phyloP scores from a whole-genome alignment of 495 filamentous ascomycete genomes.

The Pseudevernia furfuracea region DNA sequence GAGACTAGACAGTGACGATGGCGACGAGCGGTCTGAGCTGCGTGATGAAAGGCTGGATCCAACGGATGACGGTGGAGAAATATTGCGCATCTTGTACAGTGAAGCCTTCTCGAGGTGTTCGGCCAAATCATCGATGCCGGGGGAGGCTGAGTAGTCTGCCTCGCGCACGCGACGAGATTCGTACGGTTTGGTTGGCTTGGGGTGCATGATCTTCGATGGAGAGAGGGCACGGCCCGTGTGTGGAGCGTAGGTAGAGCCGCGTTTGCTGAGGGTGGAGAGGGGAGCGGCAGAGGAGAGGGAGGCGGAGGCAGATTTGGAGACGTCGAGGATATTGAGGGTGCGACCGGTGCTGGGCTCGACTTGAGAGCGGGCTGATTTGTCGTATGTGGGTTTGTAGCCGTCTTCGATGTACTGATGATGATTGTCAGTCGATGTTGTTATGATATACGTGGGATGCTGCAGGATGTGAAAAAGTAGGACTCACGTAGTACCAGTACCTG shows the following conservation, averaged over 20 bases:
- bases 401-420: slow-evolving; percentile 81
- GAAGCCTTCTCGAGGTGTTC: slow-evolving; percentile 63
- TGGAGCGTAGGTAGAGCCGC: slow-evolving; percentile 50
- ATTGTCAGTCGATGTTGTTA: slow-evolving; percentile 19
- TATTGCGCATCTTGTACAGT: slow-evolving; percentile 55
- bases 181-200: slow-evolving; percentile 80
- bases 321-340: slow-evolving; percentile 74
- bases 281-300: slow-evolving; percentile 20
- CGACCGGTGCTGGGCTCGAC: slow-evolving; percentile 96
- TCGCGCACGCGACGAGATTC: slow-evolving; percentile 78
- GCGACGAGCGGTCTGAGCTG: slow-evolving; percentile 61
- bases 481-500: slow-evolving; percentile 97
- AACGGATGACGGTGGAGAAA: slow-evolving; percentile 61
- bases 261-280: slow-evolving; percentile 17
- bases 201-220: slow-evolving; percentile 79
- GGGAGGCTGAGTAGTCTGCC: slow-evolving; percentile 60
- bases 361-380: slow-evolving; percentile 82
- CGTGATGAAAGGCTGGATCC: slow-evolving; percentile 71
- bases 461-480: slow-evolving; percentile 23
- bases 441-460: not conserved
- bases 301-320: slow-evolving; percentile 39
- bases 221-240: slow-evolving; percentile 75
- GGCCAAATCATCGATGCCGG: slow-evolving; percentile 62
- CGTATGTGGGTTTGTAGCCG: slow-evolving; percentile 96
- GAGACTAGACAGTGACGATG: slow-evolving; percentile 64